Percentiles rank a stretch among this genome's conserved stretches.
phyloP scores from a whole-genome alignment of 176 grass and related monocot species.

The Rhynchospora tenuis region DNA sequence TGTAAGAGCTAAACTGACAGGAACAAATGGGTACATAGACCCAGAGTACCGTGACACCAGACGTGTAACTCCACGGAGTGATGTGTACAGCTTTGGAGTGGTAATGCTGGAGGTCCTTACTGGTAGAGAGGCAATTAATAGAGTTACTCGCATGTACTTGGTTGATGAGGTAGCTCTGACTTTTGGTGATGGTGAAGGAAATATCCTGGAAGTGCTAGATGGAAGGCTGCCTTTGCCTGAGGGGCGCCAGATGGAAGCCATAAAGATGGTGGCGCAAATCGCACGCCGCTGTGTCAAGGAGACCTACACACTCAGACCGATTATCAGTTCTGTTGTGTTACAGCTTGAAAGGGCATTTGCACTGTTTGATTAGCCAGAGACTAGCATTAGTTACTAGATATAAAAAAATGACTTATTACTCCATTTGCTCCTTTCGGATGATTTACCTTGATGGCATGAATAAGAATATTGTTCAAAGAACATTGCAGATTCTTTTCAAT shows the following conservation, averaged over 20 bases:
- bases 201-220: not conserved
- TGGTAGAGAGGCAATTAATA: not conserved
- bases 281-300: not conserved
- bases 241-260: not conserved
- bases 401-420: not conserved
- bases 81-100: constrained; percentile 3
- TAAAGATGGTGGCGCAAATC: not conserved
- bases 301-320: not conserved
- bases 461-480: not conserved
- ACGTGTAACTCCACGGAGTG: not conserved
- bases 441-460: not conserved
- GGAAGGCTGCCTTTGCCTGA: not conserved
- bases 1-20: not conserved
- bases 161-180: not conserved
- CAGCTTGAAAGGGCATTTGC: not conserved
- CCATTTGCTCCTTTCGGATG: not conserved
- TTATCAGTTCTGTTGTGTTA: not conserved
- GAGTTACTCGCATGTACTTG: not conserved
- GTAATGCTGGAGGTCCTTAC: not conserved
- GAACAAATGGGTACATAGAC: not conserved
- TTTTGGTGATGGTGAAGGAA: not conserved
- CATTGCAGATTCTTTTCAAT: too few species aligned
- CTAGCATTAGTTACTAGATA: too few species aligned
- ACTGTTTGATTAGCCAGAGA: too few species aligned
- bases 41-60: not conserved